Evolutionary conservation across 1,284 basidiomycete species (phyloP), one percentile per base, ranked within the genome.

Genomic region (Hypsizygus ulmarius): DNA sequence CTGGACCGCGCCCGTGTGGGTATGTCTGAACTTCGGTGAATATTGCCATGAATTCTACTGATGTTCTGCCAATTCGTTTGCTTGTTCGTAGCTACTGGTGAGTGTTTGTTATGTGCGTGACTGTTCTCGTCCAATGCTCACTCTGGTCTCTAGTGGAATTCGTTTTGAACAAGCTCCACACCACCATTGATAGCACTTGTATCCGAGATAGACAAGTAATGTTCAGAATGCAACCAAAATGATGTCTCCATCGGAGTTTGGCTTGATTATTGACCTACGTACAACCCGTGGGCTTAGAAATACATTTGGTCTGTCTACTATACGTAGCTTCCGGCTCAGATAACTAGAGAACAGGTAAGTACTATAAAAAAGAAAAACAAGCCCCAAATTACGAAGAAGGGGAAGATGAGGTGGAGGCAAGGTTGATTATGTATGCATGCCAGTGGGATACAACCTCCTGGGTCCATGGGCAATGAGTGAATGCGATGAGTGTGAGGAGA

Each of bases 1-100:
- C 84, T 49, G 84, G 87, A 43, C 74, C 84, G 64, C 79, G 80
- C 63, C 66, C 90, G 58, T 90, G 90, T 76, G 83, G 92, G 91
- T 91, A 71, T 60, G 68, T 68, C 52, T 46, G 40, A 32, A 36
- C 49, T 25, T 36, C 51, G 42, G 45, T 48, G 39, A 47, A 27
- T 44, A 45, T 53, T 39, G 56, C 48, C 25, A 45, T 38, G 15
- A 45, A 40, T 19, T 43, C 32, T 36, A 47, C 41, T 58, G 49
- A 58, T 52, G 54, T 50, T 28, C 36, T 39, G 48, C 34, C 33
- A 39, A 42, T 39, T 12, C 42, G 40, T 55, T 43, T 56, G 42
- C 52, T 27, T 45, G 35, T 55, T 43, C 40, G 62, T 64, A 90
- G 87, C 61, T 95, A 95, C 70, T 95, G 92, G 92, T 93, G 64